Conservation (phyloP, 2,329 filamentous ascomycete genomes). For the Epichloe hybrida region DNA sequence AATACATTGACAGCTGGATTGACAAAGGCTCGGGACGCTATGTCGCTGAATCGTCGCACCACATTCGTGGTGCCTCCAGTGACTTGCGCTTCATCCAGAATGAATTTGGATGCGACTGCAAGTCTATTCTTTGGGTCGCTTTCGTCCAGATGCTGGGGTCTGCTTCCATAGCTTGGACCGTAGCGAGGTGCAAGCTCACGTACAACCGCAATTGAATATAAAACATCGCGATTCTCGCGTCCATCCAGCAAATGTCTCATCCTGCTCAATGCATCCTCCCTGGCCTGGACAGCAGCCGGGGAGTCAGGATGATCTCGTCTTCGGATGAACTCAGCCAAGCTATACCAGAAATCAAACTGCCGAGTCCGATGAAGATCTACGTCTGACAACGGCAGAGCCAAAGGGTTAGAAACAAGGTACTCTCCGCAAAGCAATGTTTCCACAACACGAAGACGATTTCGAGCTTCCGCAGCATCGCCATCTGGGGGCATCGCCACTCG, state of each 20-base stretch:
- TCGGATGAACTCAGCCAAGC: slow-evolving; percentile 53
- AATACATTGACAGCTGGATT: slow-evolving; percentile 36
- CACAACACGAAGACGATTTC: slow-evolving; percentile 59
- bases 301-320: slow-evolving; percentile 43
- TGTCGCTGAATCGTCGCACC: slow-evolving; percentile 54
- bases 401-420: slow-evolving; percentile 44
- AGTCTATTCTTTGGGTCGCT: slow-evolving; percentile 53
- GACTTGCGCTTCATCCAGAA: slow-evolving; percentile 48
- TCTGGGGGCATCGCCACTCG: slow-evolving; percentile 30
- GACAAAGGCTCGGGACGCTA: slow-evolving; percentile 48
- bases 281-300: slow-evolving; percentile 29
- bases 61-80: slow-evolving; percentile 62
- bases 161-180: slow-evolving; percentile 42
- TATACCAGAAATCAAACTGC: slow-evolving; percentile 72
- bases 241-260: slow-evolving; percentile 63
- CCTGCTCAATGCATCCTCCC: slow-evolving; percentile 54
- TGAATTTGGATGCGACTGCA: slow-evolving; percentile 55
- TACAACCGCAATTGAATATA: slow-evolving; percentile 77
- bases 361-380: slow-evolving; percentile 41
- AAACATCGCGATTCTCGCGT: slow-evolving; percentile 75
- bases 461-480: slow-evolving; percentile 49
- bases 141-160: slow-evolving; percentile 50
- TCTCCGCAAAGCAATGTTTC: slow-evolving; percentile 66
- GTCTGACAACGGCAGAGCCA: slow-evolving; percentile 35
- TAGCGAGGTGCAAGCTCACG: slow-evolving; percentile 58